phyloP scores from a whole-genome alignment of 495 filamentous ascomycete species.

The Aspergillus saccharolyticus region DNA sequence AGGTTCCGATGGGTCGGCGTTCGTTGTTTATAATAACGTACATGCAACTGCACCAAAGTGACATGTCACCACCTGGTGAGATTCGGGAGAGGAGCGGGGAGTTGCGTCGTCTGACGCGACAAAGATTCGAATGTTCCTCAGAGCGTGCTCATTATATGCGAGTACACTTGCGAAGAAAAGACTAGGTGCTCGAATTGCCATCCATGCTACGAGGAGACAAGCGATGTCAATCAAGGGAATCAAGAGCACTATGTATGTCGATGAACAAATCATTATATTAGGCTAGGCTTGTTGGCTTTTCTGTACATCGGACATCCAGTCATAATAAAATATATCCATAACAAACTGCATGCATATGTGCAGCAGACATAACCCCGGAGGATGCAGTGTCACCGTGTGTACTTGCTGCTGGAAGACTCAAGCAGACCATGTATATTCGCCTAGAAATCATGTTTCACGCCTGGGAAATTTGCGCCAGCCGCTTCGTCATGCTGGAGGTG shows the following conservation, averaged over 20 bases:
- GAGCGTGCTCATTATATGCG: no score
- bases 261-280: conserved; percentile 1
- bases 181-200: no score
- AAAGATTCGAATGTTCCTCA: no score
- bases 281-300: conserved; percentile 13
- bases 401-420: conserved; percentile 1
- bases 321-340: conserved; percentile 19
- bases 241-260: no score
- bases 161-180: not conserved
- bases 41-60: no score
- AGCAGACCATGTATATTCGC: conserved; percentile 3
- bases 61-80: no score
- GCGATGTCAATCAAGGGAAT: no score
- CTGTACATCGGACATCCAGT: conserved; percentile 12
- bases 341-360: conserved; percentile 18
- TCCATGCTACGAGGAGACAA: not conserved
- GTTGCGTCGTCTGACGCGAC: no score
- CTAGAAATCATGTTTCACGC: conserved; percentile 19
- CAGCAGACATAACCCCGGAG: conserved; percentile 13
- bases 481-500: conserved; percentile 49
- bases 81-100: no score
- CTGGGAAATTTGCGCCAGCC: conserved; percentile 31
- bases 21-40: no score
- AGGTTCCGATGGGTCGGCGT: not conserved
- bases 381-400: conserved; percentile 18